These are phyloP conservation scores for Torulaspora quercuum DNA, from an alignment of 805 yeast genomes.

Conservation along the genomic window DNA sequence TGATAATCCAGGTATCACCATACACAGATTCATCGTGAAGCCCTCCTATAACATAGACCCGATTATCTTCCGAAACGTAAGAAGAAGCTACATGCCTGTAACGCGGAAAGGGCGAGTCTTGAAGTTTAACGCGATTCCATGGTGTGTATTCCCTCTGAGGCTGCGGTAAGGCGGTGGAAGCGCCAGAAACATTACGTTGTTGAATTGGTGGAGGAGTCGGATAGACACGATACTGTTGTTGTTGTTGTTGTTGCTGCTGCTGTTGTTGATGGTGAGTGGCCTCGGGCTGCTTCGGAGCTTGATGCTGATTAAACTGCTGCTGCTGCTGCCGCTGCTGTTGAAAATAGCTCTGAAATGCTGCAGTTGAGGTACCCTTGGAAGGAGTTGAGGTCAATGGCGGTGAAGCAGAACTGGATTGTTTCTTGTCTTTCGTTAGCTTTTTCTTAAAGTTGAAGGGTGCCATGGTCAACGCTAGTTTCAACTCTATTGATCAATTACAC, in stretches of 20 bases:
- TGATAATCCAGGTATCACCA: slow-evolving; percentile 92
- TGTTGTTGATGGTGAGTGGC: slow-evolving; percentile 20
- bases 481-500: neutral
- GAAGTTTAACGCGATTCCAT: slow-evolving; percentile 63
- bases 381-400: slow-evolving; percentile 15
- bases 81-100: slow-evolving; percentile 87
- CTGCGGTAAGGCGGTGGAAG: slow-evolving; percentile 24
- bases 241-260: slow-evolving; percentile 12
- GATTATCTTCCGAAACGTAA: slow-evolving; percentile 72
- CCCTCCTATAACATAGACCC: slow-evolving; percentile 90
- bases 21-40: slow-evolving; percentile 85
- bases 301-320: slow-evolving; percentile 12
- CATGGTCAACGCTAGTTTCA: slow-evolving; percentile 34
- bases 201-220: slow-evolving; percentile 29
- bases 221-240: slow-evolving; percentile 19
- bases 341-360: slow-evolving; percentile 14
- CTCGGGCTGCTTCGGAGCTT: slow-evolving; percentile 24
- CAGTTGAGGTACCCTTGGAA: slow-evolving; percentile 25
- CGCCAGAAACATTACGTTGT: slow-evolving; percentile 35
- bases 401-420: slow-evolving; percentile 11
- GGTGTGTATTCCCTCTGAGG: slow-evolving; percentile 43
- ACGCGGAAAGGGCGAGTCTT: slow-evolving; percentile 86
- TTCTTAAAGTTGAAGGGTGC: slow-evolving; percentile 58
- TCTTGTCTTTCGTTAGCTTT: slow-evolving; percentile 40
- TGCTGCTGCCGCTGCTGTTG: slow-evolving; percentile 19